A percentile compares a stretch with the other conserved stretches of the same genome.
Evolutionary conservation across 768 basidiomycete species (phyloP).

Genomic region (Rhodocollybia butyracea): DNA sequence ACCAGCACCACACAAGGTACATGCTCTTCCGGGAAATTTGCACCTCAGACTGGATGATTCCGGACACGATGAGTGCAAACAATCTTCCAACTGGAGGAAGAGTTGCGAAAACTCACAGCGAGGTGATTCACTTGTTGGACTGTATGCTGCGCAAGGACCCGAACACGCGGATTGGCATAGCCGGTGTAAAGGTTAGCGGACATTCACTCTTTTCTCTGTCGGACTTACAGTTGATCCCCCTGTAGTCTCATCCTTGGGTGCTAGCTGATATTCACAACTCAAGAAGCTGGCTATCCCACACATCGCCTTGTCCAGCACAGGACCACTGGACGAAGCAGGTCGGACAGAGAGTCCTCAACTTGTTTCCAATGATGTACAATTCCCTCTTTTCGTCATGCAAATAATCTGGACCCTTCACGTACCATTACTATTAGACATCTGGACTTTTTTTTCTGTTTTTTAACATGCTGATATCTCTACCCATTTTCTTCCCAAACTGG

Average conservation of each 20-base stretch:
- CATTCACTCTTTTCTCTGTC: neutral
- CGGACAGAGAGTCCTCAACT: neutral
- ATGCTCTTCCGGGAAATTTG: conserved; percentile 39
- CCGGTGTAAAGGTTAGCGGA: neutral
- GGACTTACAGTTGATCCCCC: neutral
- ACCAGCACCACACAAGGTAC: conserved; percentile 33
- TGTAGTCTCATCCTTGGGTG: conserved; percentile 1
- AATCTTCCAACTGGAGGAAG: conserved; percentile 3
- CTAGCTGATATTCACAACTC: neutral
- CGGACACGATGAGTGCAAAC: conserved; percentile 31
- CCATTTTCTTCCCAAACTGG: too few species aligned
- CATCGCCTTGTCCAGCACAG: neutral
- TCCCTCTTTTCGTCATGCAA: neutral
- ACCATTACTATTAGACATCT: neutral
- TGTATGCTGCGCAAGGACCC: conserved; percentile 4
- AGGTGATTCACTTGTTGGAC: neutral
- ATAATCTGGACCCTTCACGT: neutral
- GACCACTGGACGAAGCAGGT: neutral
- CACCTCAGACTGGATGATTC: conserved; percentile 36
- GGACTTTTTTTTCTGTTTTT: neutral
- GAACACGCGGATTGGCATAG: neutral
- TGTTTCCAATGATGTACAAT: neutral
- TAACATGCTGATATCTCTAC: too few species aligned
- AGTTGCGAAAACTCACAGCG: neutral
- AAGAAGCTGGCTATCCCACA: neutral